Percentiles rank a stretch among this genome's conserved stretches.
These are phyloP conservation scores for Hypoxylon subgilvum DNA, from an alignment of 495 filamentous ascomycete species.

Conservation along the genomic window DNA sequence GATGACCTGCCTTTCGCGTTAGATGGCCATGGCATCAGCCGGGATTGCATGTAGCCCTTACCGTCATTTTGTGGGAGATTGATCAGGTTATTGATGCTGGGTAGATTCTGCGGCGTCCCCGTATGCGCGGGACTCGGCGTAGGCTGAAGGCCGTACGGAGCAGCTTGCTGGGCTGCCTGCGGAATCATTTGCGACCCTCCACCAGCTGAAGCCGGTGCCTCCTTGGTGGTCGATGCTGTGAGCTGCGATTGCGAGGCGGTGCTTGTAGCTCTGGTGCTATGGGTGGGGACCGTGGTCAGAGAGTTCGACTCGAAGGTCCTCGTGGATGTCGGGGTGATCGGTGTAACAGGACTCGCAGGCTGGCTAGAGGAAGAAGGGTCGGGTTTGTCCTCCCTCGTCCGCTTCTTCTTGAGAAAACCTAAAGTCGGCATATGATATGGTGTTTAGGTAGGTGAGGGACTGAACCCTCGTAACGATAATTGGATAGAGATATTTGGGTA, in stretches of 20 bases:
- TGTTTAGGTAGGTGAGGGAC: slow-evolving; percentile 29
- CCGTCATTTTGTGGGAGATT: slow-evolving; percentile 64
- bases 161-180: slow-evolving; percentile 33
- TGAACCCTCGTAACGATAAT: slow-evolving; percentile 24
- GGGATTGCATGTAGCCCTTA: slow-evolving; percentile 41
- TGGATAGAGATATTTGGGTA: slow-evolving; percentile 22
- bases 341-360: slow-evolving; percentile 66
- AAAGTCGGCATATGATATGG: slow-evolving; percentile 69
- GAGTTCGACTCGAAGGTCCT: slow-evolving; percentile 55
- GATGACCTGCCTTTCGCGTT: slow-evolving; percentile 33
- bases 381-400: slow-evolving; percentile 78
- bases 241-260: slow-evolving; percentile 36
- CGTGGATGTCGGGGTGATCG: slow-evolving; percentile 49
- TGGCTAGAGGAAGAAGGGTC: slow-evolving; percentile 63
- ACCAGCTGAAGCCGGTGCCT: slow-evolving; percentile 38
- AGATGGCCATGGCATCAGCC: slow-evolving; percentile 35
- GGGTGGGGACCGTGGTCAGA: slow-evolving; percentile 41
- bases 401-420: slow-evolving; percentile 96
- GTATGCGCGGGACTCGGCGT: slow-evolving; percentile 34
- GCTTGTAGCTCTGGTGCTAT: slow-evolving; percentile 46
- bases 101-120: slow-evolving; percentile 61
- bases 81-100: slow-evolving; percentile 74
- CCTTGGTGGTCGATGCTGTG: slow-evolving; percentile 23
- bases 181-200: slow-evolving; percentile 43
- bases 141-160: slow-evolving; percentile 39